These are phyloP conservation scores for Angophora floribunda DNA, from an alignment of 345 rosid species.

Conservation along the genomic window DNA sequence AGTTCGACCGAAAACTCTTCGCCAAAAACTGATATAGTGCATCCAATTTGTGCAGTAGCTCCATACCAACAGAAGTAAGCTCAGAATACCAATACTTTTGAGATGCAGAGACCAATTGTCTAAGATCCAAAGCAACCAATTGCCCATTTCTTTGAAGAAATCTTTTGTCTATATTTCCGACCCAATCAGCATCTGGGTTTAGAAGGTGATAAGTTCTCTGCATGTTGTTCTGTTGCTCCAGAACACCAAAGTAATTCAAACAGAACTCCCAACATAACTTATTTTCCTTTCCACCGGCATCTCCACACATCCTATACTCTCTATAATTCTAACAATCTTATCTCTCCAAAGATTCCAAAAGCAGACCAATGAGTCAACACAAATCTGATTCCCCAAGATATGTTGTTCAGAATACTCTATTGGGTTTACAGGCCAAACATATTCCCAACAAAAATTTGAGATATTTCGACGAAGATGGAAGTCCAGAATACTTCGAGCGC, in stretches of 20 bases:
- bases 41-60: slow-evolving; percentile 20
- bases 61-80: slow-evolving; percentile 22
- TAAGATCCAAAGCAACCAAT: slow-evolving; percentile 1
- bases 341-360: slow-evolving; percentile 42
- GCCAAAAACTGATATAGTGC: not conserved
- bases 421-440: slow-evolving; percentile 7
- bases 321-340: slow-evolving; percentile 6
- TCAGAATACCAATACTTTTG: slow-evolving; percentile 23
- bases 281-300: not conserved
- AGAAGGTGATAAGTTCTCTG: slow-evolving; percentile 11
- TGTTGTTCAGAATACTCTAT: not conserved
- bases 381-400: not conserved
- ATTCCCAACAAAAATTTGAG: slow-evolving; percentile 15
- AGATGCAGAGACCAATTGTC: slow-evolving; percentile 18
- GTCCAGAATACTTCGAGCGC: slow-evolving; percentile 29
- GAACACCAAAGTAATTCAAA: slow-evolving; percentile 34
- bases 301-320: not conserved
- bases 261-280: slow-evolving; percentile 22
- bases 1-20: slow-evolving; percentile 2
- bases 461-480: slow-evolving; percentile 2
- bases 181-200: slow-evolving; percentile 26
- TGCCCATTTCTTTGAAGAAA: not conserved
- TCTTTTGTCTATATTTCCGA: not conserved
- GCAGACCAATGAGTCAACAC: slow-evolving; percentile 21
- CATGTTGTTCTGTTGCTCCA: slow-evolving; percentile 1